Evolutionary conservation across 371 early-diverging fungal species (phyloP).

Genomic region (Lichtheimia ramosa): DNA sequence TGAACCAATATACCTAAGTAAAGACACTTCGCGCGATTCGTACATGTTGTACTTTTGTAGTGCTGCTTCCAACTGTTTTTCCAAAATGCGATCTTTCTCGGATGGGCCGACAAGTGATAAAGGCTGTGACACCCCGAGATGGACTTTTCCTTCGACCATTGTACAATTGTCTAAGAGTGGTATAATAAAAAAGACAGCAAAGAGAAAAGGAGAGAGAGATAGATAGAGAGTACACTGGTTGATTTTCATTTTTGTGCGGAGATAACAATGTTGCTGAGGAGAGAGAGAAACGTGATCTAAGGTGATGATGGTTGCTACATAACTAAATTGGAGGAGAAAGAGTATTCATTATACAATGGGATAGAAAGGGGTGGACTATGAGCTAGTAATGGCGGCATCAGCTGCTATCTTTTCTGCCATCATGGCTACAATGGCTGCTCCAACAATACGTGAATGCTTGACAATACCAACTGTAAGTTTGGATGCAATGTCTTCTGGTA

Average conservation of each 20-base stretch:
- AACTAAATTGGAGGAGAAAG: too few relatives aligned
- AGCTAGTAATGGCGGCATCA: background rate
- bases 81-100: conserved; percentile 1
- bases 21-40: conserved; percentile 4
- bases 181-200: too few relatives aligned
- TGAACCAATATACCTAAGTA: background rate
- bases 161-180: background rate
- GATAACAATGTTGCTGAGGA: too few relatives aligned
- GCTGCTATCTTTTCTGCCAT: conserved; percentile 57
- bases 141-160: conserved; percentile 5
- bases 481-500: conserved; percentile 75
- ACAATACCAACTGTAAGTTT: conserved; percentile 64
- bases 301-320: too few relatives aligned
- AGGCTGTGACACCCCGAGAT: conserved; percentile 9
- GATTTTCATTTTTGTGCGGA: too few relatives aligned
- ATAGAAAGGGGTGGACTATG: too few relatives aligned
- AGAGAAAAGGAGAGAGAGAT: too few relatives aligned
- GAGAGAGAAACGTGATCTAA: too few relatives aligned
- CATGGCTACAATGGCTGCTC: conserved; percentile 85
- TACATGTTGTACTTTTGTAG: conserved; percentile 10
- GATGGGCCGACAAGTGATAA: conserved; percentile 6
- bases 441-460: conserved; percentile 79
- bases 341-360: too few relatives aligned
- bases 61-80: conserved; percentile 1
- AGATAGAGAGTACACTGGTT: too few relatives aligned